These are phyloP conservation scores for Phylloporus arenicola DNA, from an alignment of 768 basidiomycete species.

Conservation along the genomic window DNA sequence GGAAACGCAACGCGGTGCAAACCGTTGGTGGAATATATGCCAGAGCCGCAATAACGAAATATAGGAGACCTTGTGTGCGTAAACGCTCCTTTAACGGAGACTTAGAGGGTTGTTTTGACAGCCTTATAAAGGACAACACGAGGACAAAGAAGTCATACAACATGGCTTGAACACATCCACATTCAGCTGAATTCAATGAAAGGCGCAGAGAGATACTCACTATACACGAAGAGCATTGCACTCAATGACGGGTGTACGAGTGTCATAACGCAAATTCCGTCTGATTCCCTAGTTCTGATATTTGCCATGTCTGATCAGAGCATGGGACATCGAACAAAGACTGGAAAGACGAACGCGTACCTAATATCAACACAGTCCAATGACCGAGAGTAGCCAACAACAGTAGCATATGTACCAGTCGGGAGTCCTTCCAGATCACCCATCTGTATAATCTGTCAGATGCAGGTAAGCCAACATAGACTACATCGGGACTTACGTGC, in stretches of 20 bases:
- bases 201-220: conserved; percentile 3
- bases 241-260: not conserved
- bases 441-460: conserved; percentile 5
- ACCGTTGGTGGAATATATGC: conserved; percentile 13
- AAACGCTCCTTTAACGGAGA: conserved; percentile 13
- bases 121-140: conserved; percentile 9
- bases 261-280: conserved; percentile 2
- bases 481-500: conserved; percentile 6
- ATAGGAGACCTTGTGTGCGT: conserved; percentile 13
- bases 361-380: conserved; percentile 5
- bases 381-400: conserved; percentile 4
- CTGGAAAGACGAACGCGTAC: not conserved
- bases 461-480: not conserved
- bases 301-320: conserved; percentile 2
- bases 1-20: not conserved
- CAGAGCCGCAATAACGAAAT: conserved; percentile 12
- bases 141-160: conserved; percentile 19
- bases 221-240: conserved; percentile 11
- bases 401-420: conserved; percentile 1
- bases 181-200: not conserved
- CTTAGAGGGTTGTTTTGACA: conserved; percentile 8
- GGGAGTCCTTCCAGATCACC: conserved; percentile 11
- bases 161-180: conserved; percentile 6
- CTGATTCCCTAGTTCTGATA: not conserved
- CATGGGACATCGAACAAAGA: not conserved